A percentile compares a stretch with the other conserved stretches of the same genome.
Conservation (phyloP, 352 stramenopile genomes). For the Phytophthora sp. region DNA sequence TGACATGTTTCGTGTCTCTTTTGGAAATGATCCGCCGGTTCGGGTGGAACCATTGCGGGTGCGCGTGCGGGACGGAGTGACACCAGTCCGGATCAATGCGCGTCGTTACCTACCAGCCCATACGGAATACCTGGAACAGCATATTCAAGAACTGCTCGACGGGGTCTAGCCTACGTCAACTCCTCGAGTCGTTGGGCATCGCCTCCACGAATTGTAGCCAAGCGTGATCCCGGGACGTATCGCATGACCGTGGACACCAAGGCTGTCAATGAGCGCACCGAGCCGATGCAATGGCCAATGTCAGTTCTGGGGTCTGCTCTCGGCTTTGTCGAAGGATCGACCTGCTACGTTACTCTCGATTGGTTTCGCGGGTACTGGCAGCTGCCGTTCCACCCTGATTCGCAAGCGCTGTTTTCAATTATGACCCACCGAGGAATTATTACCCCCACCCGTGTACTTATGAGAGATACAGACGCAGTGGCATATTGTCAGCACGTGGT, state of each 20-base stretch:
- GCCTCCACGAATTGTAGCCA: neutral
- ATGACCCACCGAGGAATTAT: slow-evolving; percentile 5
- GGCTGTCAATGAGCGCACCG: neutral
- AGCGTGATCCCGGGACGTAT: slow-evolving; percentile 4
- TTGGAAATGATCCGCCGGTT: slow-evolving; percentile 8
- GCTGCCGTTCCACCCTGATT: neutral
- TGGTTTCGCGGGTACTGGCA: slow-evolving; percentile 28
- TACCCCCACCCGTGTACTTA: slow-evolving; percentile 22
- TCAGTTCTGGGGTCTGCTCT: neutral
- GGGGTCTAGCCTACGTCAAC: slow-evolving; percentile 1
- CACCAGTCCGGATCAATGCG: slow-evolving; percentile 2
- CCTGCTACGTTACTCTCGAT: slow-evolving; percentile 14
- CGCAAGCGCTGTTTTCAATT: slow-evolving; percentile 12
- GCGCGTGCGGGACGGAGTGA: neutral
- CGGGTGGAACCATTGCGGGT: neutral
- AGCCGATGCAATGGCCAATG: slow-evolving; percentile 14
- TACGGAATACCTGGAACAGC: slow-evolving; percentile 2
- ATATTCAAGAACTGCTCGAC: slow-evolving; percentile 2
- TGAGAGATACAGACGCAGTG: slow-evolving; percentile 23
- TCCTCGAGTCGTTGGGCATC: neutral
- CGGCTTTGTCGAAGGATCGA: neutral
- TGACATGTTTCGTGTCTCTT: no score
- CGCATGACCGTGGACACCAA: slow-evolving; percentile 7
- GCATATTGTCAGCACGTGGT: slow-evolving; percentile 14
- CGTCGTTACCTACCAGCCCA: slow-evolving; percentile 1